Evolutionary conservation across 805 yeast species (phyloP), one percentile per base, ranked within the genome.

Genomic region (Blastobotrys americana): DNA sequence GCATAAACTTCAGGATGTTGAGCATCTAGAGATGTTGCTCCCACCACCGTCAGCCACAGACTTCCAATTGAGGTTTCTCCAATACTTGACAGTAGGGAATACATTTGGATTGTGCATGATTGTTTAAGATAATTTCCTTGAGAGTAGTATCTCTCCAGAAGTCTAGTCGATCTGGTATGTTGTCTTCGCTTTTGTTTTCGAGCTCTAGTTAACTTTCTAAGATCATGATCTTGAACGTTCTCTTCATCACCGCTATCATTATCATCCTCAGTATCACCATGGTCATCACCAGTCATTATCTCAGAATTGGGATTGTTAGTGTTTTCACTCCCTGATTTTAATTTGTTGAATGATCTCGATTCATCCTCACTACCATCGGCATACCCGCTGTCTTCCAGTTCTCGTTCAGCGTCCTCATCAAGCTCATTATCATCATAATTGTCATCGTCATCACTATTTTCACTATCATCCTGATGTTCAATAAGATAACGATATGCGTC

Each of bases 11-110:
- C 61, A 2, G 95, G 90, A 52, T 80, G 79, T 49, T 76, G 76
- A 13, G 73, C 70, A 54, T 84, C 90, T 35, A 88, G 64, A 0
- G 97, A 83, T 0, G 93, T 79, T 0, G 94, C 80, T 1, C 98
- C 98, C 9, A 90, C 75, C 2, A 93, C 81, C 0, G 96, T 73
- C 3, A 88, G 69, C 99, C 99, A 93, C 38, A 94, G 66, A 53
- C 71, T 78, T 22, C 69, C 67, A n/a, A 68, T 59, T 37, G 71
- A 71, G 1, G 95, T 83, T 57, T 88, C 95, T 39, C 96, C 97
- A 39, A 90, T 76, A 13, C 80, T 69, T 0, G 96, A 77, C 18
- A 89, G 61, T 42, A 93, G 67, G 1, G 95, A 79, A 63, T 93
- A 93, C 2, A 86, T 70, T 47, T 84, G 88, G 16, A 87, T 74